Evolutionary conservation across 805 yeast genomes (phyloP).

Genomic region (Soucietia sequanensis): DNA sequence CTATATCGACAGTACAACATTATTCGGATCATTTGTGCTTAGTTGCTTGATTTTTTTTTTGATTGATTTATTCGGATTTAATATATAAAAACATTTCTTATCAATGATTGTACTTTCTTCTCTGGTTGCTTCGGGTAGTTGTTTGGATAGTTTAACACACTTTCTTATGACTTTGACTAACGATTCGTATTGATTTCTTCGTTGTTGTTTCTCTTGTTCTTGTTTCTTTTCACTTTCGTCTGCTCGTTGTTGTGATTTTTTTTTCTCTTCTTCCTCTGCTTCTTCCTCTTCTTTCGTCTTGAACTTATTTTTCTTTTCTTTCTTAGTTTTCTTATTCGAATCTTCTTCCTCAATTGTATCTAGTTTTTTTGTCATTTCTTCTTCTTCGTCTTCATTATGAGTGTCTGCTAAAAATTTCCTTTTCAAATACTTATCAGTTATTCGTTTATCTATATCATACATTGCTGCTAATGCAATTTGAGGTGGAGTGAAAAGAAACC

Average conservation of each 20-base stretch:
- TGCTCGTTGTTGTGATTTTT: conserved; percentile 5
- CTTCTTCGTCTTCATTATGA: conserved; percentile 5
- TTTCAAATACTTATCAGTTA: conserved; percentile 65
- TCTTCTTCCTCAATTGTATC: conserved; percentile 11
- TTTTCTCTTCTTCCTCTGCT: conserved; percentile 13
- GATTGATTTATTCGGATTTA: conserved; percentile 55
- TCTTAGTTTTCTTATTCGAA: conserved; percentile 11
- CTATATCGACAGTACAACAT: too few species aligned
- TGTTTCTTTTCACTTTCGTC: conserved; percentile 5
- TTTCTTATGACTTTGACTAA: conserved; percentile 44
- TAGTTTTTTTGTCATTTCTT: conserved; percentile 8
- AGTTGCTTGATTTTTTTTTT: conserved; percentile 37
- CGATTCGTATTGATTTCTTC: conserved; percentile 37
- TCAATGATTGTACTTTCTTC: conserved; percentile 65
- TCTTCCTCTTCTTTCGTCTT: conserved; percentile 5
- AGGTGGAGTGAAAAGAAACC: conserved; percentile 84
- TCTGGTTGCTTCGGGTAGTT: conserved; percentile 45
- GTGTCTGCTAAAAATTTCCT: conserved; percentile 49
- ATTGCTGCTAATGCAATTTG: conserved; percentile 91
- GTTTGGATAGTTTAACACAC: conserved; percentile 49
- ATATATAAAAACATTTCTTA: conserved; percentile 59
- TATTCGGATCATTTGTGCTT: background rate
- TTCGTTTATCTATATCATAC: conserved; percentile 59
- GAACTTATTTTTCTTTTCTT: conserved; percentile 8
- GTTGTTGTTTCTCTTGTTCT: conserved; percentile 5